Evolutionary conservation across 371 early-diverging fungal genomes (phyloP).

Genomic region (Quaeritorhiza haematococci): DNA sequence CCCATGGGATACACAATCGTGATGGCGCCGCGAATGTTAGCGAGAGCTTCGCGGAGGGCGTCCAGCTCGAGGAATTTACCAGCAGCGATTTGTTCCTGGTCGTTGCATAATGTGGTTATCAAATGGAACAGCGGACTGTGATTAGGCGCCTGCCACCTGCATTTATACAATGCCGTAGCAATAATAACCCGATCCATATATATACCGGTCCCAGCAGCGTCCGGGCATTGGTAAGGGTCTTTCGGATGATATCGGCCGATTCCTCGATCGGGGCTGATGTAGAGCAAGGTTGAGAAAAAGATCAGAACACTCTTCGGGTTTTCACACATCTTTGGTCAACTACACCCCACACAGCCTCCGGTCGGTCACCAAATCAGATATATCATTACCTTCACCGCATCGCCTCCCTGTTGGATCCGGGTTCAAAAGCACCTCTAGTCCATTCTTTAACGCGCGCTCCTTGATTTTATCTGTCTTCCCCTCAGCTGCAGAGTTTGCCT

Average conservation of each 20-base stretch:
- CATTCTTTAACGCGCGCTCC: slow-evolving; percentile 17
- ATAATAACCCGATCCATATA: slow-evolving; percentile 1
- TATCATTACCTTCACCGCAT: slow-evolving; percentile 40
- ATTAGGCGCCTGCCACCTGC: too few relatives aligned
- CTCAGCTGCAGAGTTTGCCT: too few relatives aligned
- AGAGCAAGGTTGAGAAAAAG: background rate
- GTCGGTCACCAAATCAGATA: too few relatives aligned
- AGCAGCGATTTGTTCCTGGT: slow-evolving; percentile 25
- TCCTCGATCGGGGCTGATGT: slow-evolving; percentile 28
- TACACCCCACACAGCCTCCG: too few relatives aligned
- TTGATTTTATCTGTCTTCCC: slow-evolving; percentile 10
- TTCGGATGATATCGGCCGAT: slow-evolving; percentile 21
- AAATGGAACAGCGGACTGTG: too few relatives aligned
- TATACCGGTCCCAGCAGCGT: slow-evolving; percentile 24
- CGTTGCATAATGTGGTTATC: too few relatives aligned
- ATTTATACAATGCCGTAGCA: background rate
- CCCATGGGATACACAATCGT: slow-evolving; percentile 49
- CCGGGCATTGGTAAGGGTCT: slow-evolving; percentile 24
- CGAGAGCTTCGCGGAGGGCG: slow-evolving; percentile 29
- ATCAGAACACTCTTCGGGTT: background rate
- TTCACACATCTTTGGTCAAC: background rate
- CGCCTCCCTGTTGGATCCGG: slow-evolving; percentile 50
- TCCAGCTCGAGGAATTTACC: slow-evolving; percentile 20
- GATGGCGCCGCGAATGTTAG: slow-evolving; percentile 35
- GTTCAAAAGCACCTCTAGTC: slow-evolving; percentile 18